Evolutionary conservation across 2,329 filamentous ascomycete species (phyloP).

Genomic region (Grosmannia penicillata): DNA sequence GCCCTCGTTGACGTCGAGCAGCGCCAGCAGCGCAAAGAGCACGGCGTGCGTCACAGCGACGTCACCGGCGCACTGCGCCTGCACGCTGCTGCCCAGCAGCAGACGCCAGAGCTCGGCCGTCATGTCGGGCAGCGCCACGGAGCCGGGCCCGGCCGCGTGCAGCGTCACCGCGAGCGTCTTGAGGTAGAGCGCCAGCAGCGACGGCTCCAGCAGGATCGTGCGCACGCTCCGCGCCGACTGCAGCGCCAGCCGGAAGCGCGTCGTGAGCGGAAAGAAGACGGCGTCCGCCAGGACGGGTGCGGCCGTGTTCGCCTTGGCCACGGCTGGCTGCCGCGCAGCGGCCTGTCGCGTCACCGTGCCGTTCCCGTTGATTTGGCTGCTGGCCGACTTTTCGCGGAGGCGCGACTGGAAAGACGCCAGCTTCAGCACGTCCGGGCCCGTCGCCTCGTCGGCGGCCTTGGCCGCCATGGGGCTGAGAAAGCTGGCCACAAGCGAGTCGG

Average conservation of each 20-base stretch:
- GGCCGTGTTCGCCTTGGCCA: slow-evolving; percentile 57
- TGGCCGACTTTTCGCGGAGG: slow-evolving; percentile 28
- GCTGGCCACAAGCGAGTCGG: slow-evolving; percentile 49
- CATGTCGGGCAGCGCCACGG: slow-evolving; percentile 60
- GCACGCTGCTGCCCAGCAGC: slow-evolving; percentile 48
- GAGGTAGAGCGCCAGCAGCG: slow-evolving; percentile 64
- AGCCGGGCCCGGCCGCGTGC: slow-evolving; percentile 69
- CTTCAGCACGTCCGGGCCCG: slow-evolving; percentile 74
- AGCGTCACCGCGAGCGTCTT: slow-evolving; percentile 76
- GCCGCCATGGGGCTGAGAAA: slow-evolving; percentile 75
- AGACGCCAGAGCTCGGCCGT: slow-evolving; percentile 75
- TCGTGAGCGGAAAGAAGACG: slow-evolving; percentile 80
- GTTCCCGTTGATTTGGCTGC: no score
- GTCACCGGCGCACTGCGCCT: slow-evolving; percentile 45
- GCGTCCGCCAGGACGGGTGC: slow-evolving; percentile 58
- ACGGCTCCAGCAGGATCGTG: slow-evolving; percentile 56
- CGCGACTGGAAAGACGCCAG: slow-evolving; percentile 77
- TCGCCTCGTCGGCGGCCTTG: slow-evolving; percentile 61
- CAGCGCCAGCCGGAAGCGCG: slow-evolving; percentile 58
- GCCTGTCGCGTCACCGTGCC: no score
- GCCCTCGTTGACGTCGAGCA: slow-evolving; percentile 68
- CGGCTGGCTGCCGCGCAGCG: no score
- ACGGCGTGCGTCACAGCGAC: slow-evolving; percentile 51
- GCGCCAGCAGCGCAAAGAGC: slow-evolving; percentile 62
- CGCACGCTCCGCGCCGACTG: slow-evolving; percentile 22